These are phyloP conservation scores for Hymenoscyphus salicellus DNA, from an alignment of 2,329 filamentous ascomycete genomes.

Conservation along the genomic window DNA sequence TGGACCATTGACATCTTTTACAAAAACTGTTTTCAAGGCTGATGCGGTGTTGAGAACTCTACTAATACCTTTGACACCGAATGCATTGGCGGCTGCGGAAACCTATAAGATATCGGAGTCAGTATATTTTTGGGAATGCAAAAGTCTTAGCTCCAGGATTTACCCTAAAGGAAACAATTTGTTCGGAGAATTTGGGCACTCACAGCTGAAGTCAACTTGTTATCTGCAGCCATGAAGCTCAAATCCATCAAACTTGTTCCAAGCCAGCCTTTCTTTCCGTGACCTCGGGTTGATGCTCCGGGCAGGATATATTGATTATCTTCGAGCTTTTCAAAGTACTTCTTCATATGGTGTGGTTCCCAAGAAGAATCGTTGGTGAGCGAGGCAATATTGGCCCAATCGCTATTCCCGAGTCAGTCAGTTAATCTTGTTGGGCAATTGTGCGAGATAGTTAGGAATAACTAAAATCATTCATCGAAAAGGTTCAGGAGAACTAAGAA, in stretches of 20 bases:
- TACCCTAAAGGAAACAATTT: too few relatives aligned
- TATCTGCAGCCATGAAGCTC: slow-evolving; percentile 19
- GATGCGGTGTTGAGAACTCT: slow-evolving; percentile 9
- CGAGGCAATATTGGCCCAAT: slow-evolving; percentile 25
- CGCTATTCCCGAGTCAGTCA: too few relatives aligned
- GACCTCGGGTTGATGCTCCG: slow-evolving; percentile 7
- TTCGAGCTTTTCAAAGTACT: slow-evolving; percentile 20
- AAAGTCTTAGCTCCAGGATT: too few relatives aligned
- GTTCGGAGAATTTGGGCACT: too few relatives aligned
- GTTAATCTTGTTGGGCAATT: too few relatives aligned
- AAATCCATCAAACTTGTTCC: slow-evolving; percentile 11
- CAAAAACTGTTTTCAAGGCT: slow-evolving; percentile 14
- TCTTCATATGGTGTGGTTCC: slow-evolving; percentile 24
- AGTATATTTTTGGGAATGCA: too few relatives aligned
- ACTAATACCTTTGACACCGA: slow-evolving; percentile 11
- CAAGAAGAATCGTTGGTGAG: slow-evolving; percentile 31
- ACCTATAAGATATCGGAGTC: too few relatives aligned
- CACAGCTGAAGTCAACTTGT: slow-evolving; percentile 17
- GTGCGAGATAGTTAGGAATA: too few relatives aligned
- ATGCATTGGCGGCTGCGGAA: slow-evolving; percentile 16
- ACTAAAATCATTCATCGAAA: too few relatives aligned
- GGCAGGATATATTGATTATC: slow-evolving; percentile 11
- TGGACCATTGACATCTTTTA: slow-evolving; percentile 22
- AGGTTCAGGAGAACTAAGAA: too few relatives aligned
- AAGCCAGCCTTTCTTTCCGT: slow-evolving; percentile 33